Evolutionary conservation across 2,329 filamentous ascomycete genomes (phyloP).

Genomic region (Cryphonectria carpinicola): DNA sequence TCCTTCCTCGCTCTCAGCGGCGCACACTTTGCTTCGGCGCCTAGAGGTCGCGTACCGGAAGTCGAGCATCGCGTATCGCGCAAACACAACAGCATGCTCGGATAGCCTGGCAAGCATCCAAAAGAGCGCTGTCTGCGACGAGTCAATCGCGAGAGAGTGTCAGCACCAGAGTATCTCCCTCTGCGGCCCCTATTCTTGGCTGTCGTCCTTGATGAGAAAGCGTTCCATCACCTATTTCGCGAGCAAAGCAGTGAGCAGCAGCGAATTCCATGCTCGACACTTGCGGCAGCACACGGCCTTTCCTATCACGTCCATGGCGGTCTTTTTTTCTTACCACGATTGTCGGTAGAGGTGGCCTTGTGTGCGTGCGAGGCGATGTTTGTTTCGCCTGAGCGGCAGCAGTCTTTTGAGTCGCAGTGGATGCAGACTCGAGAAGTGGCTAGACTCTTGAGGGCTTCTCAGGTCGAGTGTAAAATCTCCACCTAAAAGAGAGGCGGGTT

Average conservation of each 20-base stretch:
- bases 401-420: not conserved
- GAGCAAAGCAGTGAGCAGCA: conserved; percentile 59
- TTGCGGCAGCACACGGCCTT: conserved; percentile 12
- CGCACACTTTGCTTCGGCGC: conserved; percentile 14
- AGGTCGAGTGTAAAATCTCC: conserved; percentile 13
- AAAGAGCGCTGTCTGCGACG: conserved; percentile 33
- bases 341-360: conserved; percentile 6
- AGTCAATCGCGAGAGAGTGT: conserved; percentile 33
- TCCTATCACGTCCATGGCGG: not conserved
- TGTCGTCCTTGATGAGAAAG: conserved; percentile 37
- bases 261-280: conserved; percentile 30
- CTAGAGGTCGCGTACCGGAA: conserved; percentile 40
- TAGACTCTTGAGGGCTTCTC: not conserved
- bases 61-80: conserved; percentile 64
- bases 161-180: conserved; percentile 27
- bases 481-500: not conserved
- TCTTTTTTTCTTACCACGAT: conserved; percentile 5
- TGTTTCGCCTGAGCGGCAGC: not conserved
- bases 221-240: conserved; percentile 38
- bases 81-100: conserved; percentile 43
- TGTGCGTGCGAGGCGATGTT: conserved; percentile 9
- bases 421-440: conserved; percentile 8
- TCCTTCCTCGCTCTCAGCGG: conserved; percentile 45
- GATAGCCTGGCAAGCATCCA: conserved; percentile 59
- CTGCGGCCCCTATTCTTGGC: conserved; percentile 30